phyloP scores from a whole-genome alignment of 306 rosid genomes.

The Quercus ilex region DNA sequence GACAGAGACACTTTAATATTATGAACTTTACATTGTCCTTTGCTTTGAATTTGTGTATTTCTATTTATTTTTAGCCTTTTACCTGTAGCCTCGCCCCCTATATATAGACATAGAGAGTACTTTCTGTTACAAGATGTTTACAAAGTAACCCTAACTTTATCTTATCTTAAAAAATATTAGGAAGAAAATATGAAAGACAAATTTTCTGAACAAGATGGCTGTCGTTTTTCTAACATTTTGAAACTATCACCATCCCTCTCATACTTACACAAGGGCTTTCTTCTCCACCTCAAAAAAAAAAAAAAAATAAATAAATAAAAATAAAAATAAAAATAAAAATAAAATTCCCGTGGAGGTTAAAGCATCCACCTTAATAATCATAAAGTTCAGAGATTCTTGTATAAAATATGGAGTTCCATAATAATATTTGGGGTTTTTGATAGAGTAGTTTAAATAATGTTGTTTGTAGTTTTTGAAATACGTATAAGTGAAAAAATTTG shows the following conservation, averaged over 20 bases:
- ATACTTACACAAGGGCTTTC: constrained; percentile 20
- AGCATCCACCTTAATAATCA: no score
- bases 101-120: background rate
- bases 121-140: constrained; percentile 6
- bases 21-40: constrained; percentile 28
- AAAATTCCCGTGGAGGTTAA: background rate
- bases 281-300: background rate
- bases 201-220: constrained; percentile 32
- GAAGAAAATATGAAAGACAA: background rate
- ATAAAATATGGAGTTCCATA: no score
- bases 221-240: constrained; percentile 17
- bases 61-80: constrained; percentile 9
- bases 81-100: constrained; percentile 19
- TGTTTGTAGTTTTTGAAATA: no score
- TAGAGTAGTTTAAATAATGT: no score
- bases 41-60: background rate
- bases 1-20: constrained; percentile 35
- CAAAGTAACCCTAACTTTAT: constrained; percentile 29
- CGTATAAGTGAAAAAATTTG: no score
- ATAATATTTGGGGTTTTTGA: no score
- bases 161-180: background rate
- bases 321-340: no score
- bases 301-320: no score
- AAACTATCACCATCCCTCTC: constrained; percentile 24
- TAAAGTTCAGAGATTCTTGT: no score